phyloP scores from a whole-genome alignment of 768 basidiomycete species.

The Boletus subparvulus region DNA sequence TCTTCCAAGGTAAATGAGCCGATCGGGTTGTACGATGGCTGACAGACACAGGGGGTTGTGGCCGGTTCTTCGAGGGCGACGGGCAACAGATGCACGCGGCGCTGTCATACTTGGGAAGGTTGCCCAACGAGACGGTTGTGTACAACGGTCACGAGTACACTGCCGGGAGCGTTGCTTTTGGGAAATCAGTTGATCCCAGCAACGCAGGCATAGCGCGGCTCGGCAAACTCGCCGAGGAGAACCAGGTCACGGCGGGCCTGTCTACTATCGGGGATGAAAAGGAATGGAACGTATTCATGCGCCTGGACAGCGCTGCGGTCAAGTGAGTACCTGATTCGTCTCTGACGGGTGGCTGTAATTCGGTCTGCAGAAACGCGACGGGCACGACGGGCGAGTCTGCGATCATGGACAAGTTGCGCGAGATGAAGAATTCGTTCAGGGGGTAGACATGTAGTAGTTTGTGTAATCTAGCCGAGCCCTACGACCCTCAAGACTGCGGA shows the following conservation, averaged over 20 bases:
- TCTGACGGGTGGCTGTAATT: background rate
- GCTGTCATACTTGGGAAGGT: slow-evolving; percentile 59
- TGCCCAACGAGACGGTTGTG: slow-evolving; percentile 78
- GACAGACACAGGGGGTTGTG: slow-evolving; percentile 65
- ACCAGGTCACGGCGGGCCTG: slow-evolving; percentile 70
- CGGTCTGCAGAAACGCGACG: slow-evolving; percentile 47
- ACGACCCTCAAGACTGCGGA: slow-evolving; percentile 66
- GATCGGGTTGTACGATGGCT: background rate
- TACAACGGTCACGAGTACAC: slow-evolving; percentile 97
- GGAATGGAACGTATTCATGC: slow-evolving; percentile 95
- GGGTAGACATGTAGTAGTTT: slow-evolving; percentile 32
- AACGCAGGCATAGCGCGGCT: slow-evolving; percentile 64
- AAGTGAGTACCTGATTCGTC: slow-evolving; percentile 44
- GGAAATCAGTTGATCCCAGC: slow-evolving; percentile 55
- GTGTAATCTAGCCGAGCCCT: slow-evolving; percentile 35
- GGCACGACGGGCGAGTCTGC: slow-evolving; percentile 42
- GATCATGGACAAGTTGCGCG: slow-evolving; percentile 74
- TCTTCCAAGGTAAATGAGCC: slow-evolving; percentile 53
- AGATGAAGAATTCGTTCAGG: slow-evolving; percentile 81
- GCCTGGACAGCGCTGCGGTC: slow-evolving; percentile 60
- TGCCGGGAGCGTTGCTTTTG: slow-evolving; percentile 69
- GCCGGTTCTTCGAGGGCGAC: slow-evolving; percentile 91
- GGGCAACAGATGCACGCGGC: slow-evolving; percentile 80
- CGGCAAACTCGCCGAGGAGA: slow-evolving; percentile 52
- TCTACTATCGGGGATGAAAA: slow-evolving; percentile 94